Evolutionary conservation across 371 early-diverging fungal species (phyloP).

Genomic region (Nematocida ironsii): DNA sequence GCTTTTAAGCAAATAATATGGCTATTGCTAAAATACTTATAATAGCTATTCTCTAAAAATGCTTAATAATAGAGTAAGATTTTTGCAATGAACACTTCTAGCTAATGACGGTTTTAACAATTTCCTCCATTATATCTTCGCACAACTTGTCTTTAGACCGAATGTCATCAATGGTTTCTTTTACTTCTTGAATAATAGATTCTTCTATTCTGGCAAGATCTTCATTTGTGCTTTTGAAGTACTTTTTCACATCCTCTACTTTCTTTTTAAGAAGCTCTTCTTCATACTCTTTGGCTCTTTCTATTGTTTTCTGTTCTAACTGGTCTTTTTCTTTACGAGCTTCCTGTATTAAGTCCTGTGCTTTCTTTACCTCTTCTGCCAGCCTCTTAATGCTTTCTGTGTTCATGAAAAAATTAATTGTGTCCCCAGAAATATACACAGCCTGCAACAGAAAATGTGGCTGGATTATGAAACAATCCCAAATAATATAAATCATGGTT

Average conservation of each 20-base stretch:
- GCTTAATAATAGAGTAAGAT: too few relatives aligned
- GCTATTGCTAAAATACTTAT: too few relatives aligned
- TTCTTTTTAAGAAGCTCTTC: constrained; percentile 21
- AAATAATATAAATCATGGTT: too few relatives aligned
- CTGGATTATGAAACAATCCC: too few relatives aligned
- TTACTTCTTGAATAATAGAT: background rate
- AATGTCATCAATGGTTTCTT: constrained; percentile 29
- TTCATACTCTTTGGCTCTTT: constrained; percentile 41
- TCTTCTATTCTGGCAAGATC: constrained; percentile 41
- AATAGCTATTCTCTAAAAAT: too few relatives aligned
- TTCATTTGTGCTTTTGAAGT: constrained; percentile 7
- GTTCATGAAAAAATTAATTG: constrained; percentile 41
- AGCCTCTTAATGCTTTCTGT: constrained; percentile 49
- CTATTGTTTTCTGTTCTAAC: constrained; percentile 8
- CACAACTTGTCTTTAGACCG: constrained; percentile 27
- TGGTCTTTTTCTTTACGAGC: constrained; percentile 32
- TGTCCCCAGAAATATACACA: background rate
- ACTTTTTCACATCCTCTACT: constrained; percentile 26
- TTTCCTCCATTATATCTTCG: constrained; percentile 9
- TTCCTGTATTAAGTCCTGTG: constrained; percentile 39
- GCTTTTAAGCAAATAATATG: too few relatives aligned
- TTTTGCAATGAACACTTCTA: background rate
- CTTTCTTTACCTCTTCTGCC: constrained; percentile 53
- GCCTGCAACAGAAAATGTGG: too few relatives aligned
- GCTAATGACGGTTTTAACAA: constrained; percentile 12